Evolutionary conservation across 2,329 filamentous ascomycete genomes (phyloP).

Genomic region (Penicillium sp.): DNA sequence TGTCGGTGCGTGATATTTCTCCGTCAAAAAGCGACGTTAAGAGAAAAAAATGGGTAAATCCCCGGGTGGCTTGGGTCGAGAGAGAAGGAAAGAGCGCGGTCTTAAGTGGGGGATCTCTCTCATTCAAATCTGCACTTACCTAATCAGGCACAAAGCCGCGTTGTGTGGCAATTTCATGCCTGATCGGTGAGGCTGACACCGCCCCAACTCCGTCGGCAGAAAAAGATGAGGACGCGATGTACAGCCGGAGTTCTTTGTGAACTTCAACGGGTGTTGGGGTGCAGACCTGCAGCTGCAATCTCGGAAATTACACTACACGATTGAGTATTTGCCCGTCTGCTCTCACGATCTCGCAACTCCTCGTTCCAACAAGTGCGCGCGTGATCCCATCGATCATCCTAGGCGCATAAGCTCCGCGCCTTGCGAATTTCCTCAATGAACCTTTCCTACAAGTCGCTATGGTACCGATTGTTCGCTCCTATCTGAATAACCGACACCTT

Average conservation of each 20-base stretch:
- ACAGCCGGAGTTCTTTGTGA: background rate
- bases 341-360: background rate
- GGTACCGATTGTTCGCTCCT: conserved; percentile 13
- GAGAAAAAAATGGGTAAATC: conserved; percentile 12
- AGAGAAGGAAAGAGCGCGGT: conserved; percentile 10
- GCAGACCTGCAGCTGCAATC: background rate
- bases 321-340: background rate
- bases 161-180: conserved; percentile 10
- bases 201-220: conserved; percentile 6
- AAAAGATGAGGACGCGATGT: conserved; percentile 3
- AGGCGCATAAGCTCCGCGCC: background rate
- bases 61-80: conserved; percentile 14
- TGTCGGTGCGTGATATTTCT: conserved; percentile 12
- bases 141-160: conserved; percentile 25
- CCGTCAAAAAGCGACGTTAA: conserved; percentile 18
- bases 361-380: background rate
- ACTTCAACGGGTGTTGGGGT: background rate
- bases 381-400: background rate
- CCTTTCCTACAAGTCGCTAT: conserved; percentile 10
- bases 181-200: background rate
- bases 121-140: conserved; percentile 24
- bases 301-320: background rate
- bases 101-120: conserved; percentile 18
- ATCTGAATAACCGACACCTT: background rate
- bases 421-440: background rate